Evolutionary conservation across 2,329 filamentous ascomycete genomes (phyloP).

Genomic region (Aureobasidium zeae): DNA sequence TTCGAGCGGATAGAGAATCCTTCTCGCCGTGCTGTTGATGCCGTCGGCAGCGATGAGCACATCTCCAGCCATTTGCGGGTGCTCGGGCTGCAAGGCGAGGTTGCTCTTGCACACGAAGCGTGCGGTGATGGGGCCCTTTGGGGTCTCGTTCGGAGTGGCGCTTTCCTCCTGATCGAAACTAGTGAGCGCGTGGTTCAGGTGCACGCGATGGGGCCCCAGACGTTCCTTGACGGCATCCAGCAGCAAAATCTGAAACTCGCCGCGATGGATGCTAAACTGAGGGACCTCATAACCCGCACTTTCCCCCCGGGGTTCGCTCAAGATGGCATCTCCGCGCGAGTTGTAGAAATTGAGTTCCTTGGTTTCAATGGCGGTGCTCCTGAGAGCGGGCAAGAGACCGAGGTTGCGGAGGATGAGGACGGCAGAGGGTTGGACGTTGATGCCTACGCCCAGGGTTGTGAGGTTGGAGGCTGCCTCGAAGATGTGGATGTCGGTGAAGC

Average conservation of each 20-base stretch:
- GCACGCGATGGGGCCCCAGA: conserved; percentile 32
- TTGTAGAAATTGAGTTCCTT: conserved; percentile 40
- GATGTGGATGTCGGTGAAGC: conserved; percentile 40
- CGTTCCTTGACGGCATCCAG: conserved; percentile 35
- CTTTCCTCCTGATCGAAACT: conserved; percentile 28
- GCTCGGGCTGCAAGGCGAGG: conserved; percentile 22
- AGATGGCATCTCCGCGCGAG: conserved; percentile 35
- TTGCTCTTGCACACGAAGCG: conserved; percentile 28
- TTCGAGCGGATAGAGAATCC: conserved; percentile 36
- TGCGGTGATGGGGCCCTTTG: conserved; percentile 29
- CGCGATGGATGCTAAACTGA: conserved; percentile 39
- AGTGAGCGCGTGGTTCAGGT: conserved; percentile 33
- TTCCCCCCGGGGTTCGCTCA: conserved; percentile 35
- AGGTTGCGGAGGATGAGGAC: conserved; percentile 38
- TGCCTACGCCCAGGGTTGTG: conserved; percentile 38
- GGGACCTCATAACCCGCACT: conserved; percentile 36
- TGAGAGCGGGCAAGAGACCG: conserved; percentile 33
- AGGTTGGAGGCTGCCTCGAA: conserved; percentile 36
- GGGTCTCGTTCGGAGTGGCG: not conserved
- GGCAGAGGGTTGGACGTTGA: conserved; percentile 40
- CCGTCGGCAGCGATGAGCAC: conserved; percentile 37
- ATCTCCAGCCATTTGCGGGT: conserved; percentile 28
- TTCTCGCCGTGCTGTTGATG: conserved; percentile 37
- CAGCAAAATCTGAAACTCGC: conserved; percentile 39
- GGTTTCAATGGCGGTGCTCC: conserved; percentile 35